Conservation (phyloP, 768 basidiomycete genomes). For the Russula brevipes region DNA sequence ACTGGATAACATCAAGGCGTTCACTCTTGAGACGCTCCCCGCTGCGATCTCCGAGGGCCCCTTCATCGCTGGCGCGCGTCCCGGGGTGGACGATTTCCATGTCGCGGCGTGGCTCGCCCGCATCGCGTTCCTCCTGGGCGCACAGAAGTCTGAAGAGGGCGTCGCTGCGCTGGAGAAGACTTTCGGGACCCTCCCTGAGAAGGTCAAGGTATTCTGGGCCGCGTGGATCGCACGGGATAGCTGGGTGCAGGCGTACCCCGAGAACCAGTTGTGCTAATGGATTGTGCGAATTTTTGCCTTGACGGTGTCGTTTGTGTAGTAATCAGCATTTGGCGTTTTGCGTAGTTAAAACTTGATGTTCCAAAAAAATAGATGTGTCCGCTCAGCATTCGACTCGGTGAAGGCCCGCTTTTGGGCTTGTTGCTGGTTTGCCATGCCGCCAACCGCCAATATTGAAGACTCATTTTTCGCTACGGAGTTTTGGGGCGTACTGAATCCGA, state of each 20-base stretch:
- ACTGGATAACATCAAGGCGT: conserved; percentile 37
- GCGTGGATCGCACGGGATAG: conserved; percentile 44
- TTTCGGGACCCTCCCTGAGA: conserved; percentile 37
- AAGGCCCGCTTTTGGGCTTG: too few relatives aligned
- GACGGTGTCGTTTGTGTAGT: too few relatives aligned
- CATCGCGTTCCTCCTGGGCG: conserved; percentile 39
- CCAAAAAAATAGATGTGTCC: too few relatives aligned
- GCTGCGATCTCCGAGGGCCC: conserved; percentile 37
- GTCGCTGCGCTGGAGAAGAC: conserved; percentile 37
- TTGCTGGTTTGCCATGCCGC: too few relatives aligned
- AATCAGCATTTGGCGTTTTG: too few relatives aligned
- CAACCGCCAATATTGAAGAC: too few relatives aligned
- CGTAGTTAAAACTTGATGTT: too few relatives aligned
- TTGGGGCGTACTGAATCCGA: too few relatives aligned
- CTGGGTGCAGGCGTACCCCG: conserved; percentile 35
- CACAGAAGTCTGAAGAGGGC: conserved; percentile 36
- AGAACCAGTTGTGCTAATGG: conserved; percentile 27
- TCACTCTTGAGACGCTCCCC: conserved; percentile 40
- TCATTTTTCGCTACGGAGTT: too few relatives aligned
- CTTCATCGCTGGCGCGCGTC: conserved; percentile 45
- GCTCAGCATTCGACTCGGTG: too few relatives aligned
- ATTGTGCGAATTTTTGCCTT: background rate
- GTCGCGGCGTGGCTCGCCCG: conserved; percentile 50
- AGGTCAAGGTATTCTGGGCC: conserved; percentile 40
- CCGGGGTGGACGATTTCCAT: conserved; percentile 54